Evolutionary conservation across 2,329 filamentous ascomycete genomes (phyloP).

Genomic region (Pyricularia pennisetigena): DNA sequence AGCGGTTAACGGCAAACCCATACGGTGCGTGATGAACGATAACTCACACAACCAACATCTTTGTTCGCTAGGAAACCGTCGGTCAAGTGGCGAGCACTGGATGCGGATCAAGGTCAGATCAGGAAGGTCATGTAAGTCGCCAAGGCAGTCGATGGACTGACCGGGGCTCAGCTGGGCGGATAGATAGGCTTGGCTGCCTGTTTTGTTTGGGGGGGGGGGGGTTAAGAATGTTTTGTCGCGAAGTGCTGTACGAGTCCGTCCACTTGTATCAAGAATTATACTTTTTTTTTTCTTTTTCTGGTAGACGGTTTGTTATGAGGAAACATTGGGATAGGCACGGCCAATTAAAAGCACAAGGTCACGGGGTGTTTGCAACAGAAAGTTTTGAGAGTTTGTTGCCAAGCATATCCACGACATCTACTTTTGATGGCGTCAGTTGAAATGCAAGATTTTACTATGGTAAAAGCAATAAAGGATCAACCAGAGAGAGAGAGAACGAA

Average conservation of each 20-base stretch:
- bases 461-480: not conserved
- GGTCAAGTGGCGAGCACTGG: not conserved
- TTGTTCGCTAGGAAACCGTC: not conserved
- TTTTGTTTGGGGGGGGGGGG: not conserved
- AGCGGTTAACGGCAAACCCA: not conserved
- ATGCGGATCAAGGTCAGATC: slow-evolving; percentile 1
- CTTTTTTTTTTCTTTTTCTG: too few relatives aligned
- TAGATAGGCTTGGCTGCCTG: not conserved
- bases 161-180: not conserved
- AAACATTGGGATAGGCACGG: not conserved
- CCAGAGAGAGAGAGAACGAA: too few relatives aligned
- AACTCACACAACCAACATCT: not conserved
- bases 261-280: too few relatives aligned
- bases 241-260: not conserved
- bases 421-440: not conserved
- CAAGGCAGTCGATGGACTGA: not conserved
- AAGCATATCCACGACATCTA: not conserved
- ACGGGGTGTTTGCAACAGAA: not conserved
- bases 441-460: not conserved
- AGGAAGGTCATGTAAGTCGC: not conserved
- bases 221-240: not conserved
- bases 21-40: not conserved
- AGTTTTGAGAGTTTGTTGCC: not conserved
- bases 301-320: not conserved
- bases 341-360: not conserved